A percentile compares a stretch with the other conserved stretches of the same genome.
phyloP scores from a whole-genome alignment of 805 yeast species.

The Spathaspora arborariae region DNA sequence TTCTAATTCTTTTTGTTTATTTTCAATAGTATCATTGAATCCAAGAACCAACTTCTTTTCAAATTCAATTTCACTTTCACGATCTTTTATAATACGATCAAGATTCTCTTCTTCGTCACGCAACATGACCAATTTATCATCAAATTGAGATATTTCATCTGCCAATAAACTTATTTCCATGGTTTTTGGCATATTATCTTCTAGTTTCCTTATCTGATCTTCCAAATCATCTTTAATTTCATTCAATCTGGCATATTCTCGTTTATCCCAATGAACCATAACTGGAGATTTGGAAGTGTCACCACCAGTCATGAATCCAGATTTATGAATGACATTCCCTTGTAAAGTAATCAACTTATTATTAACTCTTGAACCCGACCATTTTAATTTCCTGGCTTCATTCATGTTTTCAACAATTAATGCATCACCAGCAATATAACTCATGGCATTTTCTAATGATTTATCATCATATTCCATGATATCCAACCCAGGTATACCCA shows the following conservation, averaged over 20 bases:
- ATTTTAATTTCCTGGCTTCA: conserved; percentile 67
- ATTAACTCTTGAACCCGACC: conserved; percentile 43
- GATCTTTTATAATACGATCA: conserved; percentile 43
- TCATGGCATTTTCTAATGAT: conserved; percentile 69
- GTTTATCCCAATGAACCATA: conserved; percentile 64
- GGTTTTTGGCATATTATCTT: conserved; percentile 49
- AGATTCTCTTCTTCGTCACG: conserved; percentile 42
- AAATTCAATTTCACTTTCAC: conserved; percentile 48
- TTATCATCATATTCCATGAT: conserved; percentile 64
- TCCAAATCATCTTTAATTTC: conserved; percentile 47
- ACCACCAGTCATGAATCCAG: conserved; percentile 95
- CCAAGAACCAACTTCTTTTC: conserved; percentile 29
- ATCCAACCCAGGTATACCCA: conserved; percentile 68
- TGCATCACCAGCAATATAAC: conserved; percentile 75
- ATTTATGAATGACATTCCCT: conserved; percentile 79
- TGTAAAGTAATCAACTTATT: conserved; percentile 75
- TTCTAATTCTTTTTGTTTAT: conserved; percentile 13
- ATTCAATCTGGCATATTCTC: conserved; percentile 53
- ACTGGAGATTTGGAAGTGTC: conserved; percentile 24
- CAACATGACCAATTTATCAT: conserved; percentile 39
- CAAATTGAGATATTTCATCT: conserved; percentile 41
- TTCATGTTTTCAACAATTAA: conserved; percentile 70
- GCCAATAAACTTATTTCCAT: conserved; percentile 52
- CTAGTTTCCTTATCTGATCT: conserved; percentile 48
- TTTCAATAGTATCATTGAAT: conserved; percentile 15